These are phyloP conservation scores for Xylariales sp. DNA, from an alignment of 2,329 filamentous ascomycete genomes.

Conservation along the genomic window DNA sequence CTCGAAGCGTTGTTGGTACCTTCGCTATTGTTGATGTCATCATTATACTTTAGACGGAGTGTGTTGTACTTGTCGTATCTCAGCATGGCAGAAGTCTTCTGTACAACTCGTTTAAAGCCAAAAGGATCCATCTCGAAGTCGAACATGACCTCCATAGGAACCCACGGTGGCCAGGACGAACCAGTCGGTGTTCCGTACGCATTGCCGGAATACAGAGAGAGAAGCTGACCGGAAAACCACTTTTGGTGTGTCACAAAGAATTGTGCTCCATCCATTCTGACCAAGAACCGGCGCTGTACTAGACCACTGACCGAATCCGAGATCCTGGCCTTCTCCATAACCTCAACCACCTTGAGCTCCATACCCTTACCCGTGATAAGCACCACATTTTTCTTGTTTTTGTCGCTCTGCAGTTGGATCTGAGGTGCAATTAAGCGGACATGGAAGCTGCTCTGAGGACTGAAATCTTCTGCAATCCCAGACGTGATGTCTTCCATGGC, in stretches of 20 bases:
- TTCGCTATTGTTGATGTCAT: constrained; percentile 74
- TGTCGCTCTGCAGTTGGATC: constrained; percentile 96
- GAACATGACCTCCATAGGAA: constrained; percentile 97
- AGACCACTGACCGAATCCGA: constrained; percentile 91
- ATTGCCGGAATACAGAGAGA: constrained; percentile 92
- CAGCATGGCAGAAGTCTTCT: constrained; percentile 91
- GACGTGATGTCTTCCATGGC: constrained; percentile 61
- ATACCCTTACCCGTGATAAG: constrained; percentile 96
- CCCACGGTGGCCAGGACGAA: constrained; percentile 95
- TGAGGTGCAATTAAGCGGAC: constrained; percentile 93
- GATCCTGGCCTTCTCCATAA: constrained; percentile 93
- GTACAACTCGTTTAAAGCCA: constrained; percentile 95
- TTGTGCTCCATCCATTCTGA: constrained; percentile 96
- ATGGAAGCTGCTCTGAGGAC: constrained; percentile 89
- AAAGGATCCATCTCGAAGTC: constrained; percentile 92
- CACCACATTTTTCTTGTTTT: constrained; percentile 94
- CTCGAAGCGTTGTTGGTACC: constrained; percentile 47
- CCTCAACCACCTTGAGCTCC: constrained; percentile 95
- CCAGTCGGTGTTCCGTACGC: constrained; percentile 81
- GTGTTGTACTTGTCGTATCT: constrained; percentile 99
- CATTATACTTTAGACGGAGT: constrained; percentile 92
- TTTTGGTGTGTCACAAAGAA: constrained; percentile 97
- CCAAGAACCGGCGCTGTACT: constrained; percentile 87
- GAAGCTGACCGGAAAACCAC: constrained; percentile 75
- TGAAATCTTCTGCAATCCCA: constrained; percentile 82